These are phyloP conservation scores for Actinomucor elegans DNA, from an alignment of 371 early-diverging fungal species.

Conservation along the genomic window DNA sequence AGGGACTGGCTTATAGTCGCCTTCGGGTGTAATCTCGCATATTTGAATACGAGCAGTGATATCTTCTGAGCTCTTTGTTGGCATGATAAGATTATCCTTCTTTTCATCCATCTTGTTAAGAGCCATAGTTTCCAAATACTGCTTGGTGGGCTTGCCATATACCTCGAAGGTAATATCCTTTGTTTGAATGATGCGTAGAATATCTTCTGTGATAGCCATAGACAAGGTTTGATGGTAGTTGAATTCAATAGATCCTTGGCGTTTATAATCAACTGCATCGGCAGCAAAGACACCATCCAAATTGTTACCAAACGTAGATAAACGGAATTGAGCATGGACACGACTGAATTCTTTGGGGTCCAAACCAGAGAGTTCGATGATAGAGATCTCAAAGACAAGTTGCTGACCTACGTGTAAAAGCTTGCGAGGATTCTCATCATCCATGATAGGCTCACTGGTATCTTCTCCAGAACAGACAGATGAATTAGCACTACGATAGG, in stretches of 20 bases:
- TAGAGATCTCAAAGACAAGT: slow-evolving; percentile 72
- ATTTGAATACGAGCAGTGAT: slow-evolving; percentile 62
- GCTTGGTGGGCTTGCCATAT: slow-evolving; percentile 54
- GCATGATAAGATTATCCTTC: slow-evolving; percentile 58
- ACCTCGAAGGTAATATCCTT: slow-evolving; percentile 60
- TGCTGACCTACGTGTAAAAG: slow-evolving; percentile 49
- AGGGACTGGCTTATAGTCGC: slow-evolving; percentile 68
- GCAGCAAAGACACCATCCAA: slow-evolving; percentile 24
- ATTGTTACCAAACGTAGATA: slow-evolving; percentile 63
- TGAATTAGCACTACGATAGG: not conserved
- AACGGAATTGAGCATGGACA: slow-evolving; percentile 79
- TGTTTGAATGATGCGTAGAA: slow-evolving; percentile 44
- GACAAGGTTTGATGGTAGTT: slow-evolving; percentile 66
- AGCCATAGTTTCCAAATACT: slow-evolving; percentile 45
- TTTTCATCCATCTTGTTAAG: slow-evolving; percentile 43
- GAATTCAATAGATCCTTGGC: slow-evolving; percentile 36
- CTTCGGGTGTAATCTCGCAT: slow-evolving; percentile 61
- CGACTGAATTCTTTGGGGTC: slow-evolving; percentile 65
- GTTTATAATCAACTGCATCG: not conserved
- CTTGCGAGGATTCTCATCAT: slow-evolving; percentile 14
- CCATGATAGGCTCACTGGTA: not conserved
- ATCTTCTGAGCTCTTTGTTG: slow-evolving; percentile 34
- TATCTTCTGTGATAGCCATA: slow-evolving; percentile 44
- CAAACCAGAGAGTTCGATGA: slow-evolving; percentile 68
- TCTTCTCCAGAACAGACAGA: too few species aligned